phyloP scores from a whole-genome alignment of 1,284 basidiomycete species.

The Polyporus tsugae region DNA sequence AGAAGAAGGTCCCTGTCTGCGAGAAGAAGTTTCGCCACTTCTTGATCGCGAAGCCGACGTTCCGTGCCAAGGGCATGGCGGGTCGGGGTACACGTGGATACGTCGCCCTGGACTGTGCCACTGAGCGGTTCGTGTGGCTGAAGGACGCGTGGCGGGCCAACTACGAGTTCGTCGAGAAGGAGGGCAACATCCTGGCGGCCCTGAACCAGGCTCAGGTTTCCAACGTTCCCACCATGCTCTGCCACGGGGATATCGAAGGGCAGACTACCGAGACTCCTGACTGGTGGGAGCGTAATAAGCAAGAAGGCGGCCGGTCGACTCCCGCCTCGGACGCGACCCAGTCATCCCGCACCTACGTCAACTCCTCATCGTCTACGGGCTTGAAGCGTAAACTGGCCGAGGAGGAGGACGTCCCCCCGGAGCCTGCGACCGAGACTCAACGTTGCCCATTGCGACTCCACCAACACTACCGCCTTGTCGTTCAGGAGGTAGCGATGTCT shows the following conservation, averaged over 20 bases:
- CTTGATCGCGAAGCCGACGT: conserved; percentile 16
- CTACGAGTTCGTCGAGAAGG: neutral
- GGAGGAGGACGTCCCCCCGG: neutral
- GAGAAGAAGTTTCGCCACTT: conserved; percentile 2
- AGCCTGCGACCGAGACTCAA: neutral
- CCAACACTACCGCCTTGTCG: conserved; percentile 12
- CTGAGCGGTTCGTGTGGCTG: conserved; percentile 12
- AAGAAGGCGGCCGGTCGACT: neutral
- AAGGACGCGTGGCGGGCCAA: conserved; percentile 21
- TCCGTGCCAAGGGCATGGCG: conserved; percentile 2
- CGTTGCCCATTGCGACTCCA: neutral
- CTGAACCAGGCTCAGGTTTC: neutral
- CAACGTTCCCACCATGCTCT: conserved; percentile 5
- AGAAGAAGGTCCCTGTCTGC: neutral
- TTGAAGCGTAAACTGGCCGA: neutral
- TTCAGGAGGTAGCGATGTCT: conserved; percentile 5
- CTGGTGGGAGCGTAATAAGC: neutral
- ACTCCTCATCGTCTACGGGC: neutral
- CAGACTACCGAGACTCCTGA: conserved; percentile 5
- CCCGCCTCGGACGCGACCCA: neutral
- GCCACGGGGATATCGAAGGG: conserved; percentile 16
- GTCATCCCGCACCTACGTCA: neutral
- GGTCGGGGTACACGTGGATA: conserved; percentile 19
- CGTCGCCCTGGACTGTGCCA: conserved; percentile 9
- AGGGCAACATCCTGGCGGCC: neutral